Conservation (phyloP, 192 early-diverging fungal genomes). For the Podila verticillata region DNA sequence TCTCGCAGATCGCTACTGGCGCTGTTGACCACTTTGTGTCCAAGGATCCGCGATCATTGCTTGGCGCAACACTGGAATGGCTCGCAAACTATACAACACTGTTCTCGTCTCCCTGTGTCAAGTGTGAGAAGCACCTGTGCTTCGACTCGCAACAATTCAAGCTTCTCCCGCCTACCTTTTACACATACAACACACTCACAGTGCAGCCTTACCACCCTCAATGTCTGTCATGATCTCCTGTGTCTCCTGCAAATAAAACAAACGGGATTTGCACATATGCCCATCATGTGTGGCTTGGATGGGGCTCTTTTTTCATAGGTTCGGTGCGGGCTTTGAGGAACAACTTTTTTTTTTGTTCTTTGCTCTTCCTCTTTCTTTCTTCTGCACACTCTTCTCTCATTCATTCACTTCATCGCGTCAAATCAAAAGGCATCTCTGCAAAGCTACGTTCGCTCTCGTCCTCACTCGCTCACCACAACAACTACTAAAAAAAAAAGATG, state of each 20-base stretch:
- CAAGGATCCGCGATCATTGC: background rate
- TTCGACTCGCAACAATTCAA: slow-evolving; percentile 62
- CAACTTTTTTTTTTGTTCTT: too few relatives aligned
- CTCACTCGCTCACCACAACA: background rate
- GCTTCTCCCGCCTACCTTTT: slow-evolving; percentile 54
- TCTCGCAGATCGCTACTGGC: background rate
- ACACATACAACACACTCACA: slow-evolving; percentile 37
- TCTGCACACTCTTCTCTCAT: too few relatives aligned
- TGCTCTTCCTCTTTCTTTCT: too few relatives aligned
- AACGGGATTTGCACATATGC: background rate
- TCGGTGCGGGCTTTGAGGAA: too few relatives aligned
- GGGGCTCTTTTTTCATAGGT: too few relatives aligned
- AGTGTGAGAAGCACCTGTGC: slow-evolving; percentile 50
- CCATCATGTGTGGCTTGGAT: too few relatives aligned
- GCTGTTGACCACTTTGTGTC: background rate
- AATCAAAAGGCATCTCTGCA: background rate
- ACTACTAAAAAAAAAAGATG: slow-evolving; percentile 43
- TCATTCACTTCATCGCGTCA: too few relatives aligned
- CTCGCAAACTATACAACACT: background rate
- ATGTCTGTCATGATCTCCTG: slow-evolving; percentile 9
- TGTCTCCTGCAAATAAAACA: background rate
- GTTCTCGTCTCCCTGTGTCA: background rate
- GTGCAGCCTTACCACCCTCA: slow-evolving; percentile 28
- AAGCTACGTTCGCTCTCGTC: background rate
- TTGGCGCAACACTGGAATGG: background rate